These are phyloP conservation scores for Fagopyrum tataricum DNA, from an alignment of 148 eudicot species.

Conservation along the genomic window DNA sequence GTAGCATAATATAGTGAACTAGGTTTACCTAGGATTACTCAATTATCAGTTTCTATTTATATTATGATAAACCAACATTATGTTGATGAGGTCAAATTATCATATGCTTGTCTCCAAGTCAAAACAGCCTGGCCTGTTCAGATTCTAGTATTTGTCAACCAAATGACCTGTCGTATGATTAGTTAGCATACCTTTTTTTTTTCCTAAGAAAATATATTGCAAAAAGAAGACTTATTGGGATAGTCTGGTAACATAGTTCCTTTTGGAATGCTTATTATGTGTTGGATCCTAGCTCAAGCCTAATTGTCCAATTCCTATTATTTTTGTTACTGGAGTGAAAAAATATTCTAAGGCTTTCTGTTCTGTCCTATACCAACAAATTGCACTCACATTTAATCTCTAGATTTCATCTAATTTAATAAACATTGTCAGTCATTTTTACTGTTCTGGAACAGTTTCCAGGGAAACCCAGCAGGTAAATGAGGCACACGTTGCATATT, in stretches of 20 bases:
- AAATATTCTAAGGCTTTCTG: not conserved
- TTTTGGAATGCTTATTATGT: not conserved
- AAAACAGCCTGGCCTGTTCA: not conserved
- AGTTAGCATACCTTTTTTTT: not conserved
- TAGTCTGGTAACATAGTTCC: too few species aligned
- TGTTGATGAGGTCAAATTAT: not conserved
- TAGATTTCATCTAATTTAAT: not conserved
- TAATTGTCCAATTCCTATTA: not conserved
- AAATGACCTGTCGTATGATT: not conserved
- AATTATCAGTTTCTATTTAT: not conserved
- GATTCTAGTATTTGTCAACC: not conserved
- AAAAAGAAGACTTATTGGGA: too few species aligned
- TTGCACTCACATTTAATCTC: not conserved
- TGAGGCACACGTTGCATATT: not conserved
- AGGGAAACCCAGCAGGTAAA: constrained; percentile 1
- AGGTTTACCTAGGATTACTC: not conserved
- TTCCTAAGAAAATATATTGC: too few species aligned
- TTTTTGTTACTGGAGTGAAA: not conserved
- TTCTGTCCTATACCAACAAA: not conserved
- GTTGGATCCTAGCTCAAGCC: not conserved
- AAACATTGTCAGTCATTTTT: not conserved
- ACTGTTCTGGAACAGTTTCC: not conserved
- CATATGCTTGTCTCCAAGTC: not conserved
- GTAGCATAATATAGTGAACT: not conserved
- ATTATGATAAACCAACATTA: not conserved